Conservation (phyloP, 306 rosid genomes). For the Prosopis cineraria region DNA sequence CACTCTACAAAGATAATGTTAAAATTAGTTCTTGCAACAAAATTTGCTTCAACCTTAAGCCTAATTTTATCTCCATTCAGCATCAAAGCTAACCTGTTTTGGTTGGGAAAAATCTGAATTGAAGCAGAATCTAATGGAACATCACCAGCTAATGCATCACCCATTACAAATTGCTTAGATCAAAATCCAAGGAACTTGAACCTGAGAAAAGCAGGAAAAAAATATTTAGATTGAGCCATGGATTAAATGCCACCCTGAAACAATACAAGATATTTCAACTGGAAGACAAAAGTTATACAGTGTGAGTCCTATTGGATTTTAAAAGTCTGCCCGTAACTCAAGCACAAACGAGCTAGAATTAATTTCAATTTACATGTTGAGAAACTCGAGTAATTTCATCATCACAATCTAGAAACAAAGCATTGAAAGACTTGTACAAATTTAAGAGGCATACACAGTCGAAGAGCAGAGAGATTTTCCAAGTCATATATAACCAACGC, state of each 20-base stretch:
- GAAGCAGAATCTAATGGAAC: conserved; percentile 67
- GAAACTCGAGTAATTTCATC: neutral
- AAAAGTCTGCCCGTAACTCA: neutral
- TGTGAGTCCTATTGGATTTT: neutral
- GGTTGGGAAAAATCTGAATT: conserved; percentile 62
- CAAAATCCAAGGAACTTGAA: conserved; percentile 40
- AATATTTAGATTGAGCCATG: conserved; percentile 13
- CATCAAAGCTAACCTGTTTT: conserved; percentile 63
- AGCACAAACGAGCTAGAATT: conserved; percentile 1
- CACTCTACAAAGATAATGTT: conserved; percentile 4
- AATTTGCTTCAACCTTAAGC: conserved; percentile 14
- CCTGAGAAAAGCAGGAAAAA: conserved; percentile 31
- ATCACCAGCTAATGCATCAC: conserved; percentile 49
- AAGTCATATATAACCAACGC: neutral
- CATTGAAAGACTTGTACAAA: neutral
- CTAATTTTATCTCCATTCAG: conserved; percentile 21
- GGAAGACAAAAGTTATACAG: neutral
- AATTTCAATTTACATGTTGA: neutral
- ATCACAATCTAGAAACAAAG: neutral
- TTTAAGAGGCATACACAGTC: neutral
- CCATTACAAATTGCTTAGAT: conserved; percentile 55
- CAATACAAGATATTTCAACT: neutral
- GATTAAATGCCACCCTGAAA: conserved; percentile 27
- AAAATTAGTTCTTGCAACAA: neutral
- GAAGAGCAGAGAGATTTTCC: conserved; percentile 14